These are phyloP conservation scores for Cardiospermum halicacabum DNA, from an alignment of 345 rosid genomes.

Conservation along the genomic window DNA sequence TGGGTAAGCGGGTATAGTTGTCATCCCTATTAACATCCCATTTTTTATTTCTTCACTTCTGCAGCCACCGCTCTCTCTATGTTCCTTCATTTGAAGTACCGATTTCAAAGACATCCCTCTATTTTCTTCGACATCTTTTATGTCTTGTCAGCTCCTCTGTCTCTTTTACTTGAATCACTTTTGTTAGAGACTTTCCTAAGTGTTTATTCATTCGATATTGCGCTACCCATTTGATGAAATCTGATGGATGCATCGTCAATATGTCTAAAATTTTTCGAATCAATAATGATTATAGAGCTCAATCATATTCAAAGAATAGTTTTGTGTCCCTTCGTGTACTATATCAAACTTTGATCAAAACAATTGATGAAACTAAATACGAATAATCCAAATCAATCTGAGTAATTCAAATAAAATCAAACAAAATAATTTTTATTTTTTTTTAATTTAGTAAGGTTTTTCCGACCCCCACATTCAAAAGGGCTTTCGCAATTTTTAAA, in stretches of 20 bases:
- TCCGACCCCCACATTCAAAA: no score
- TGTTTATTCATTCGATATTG: neutral
- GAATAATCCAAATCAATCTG: neutral
- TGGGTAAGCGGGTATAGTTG: no score
- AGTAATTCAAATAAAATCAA: no score
- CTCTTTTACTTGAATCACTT: neutral
- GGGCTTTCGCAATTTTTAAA: no score
- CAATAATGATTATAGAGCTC: neutral
- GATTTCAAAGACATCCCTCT: neutral
- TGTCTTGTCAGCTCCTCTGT: neutral
- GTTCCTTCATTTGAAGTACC: neutral
- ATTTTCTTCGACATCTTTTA: neutral
- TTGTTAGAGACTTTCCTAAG: neutral
- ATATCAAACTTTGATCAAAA: neutral
- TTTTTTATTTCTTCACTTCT: neutral
- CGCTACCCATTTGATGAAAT: neutral
- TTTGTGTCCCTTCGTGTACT: neutral
- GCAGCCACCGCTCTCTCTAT: neutral
- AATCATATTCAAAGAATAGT: neutral
- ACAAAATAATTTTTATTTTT: no score
- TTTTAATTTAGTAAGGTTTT: no score
- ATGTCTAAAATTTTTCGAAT: neutral
- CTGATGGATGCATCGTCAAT: neutral
- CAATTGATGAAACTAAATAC: neutral
- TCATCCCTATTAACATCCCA: no score